Evolutionary conservation across 163 green algal genomes (phyloP).

Genomic region (Botryococcus braunii): DNA sequence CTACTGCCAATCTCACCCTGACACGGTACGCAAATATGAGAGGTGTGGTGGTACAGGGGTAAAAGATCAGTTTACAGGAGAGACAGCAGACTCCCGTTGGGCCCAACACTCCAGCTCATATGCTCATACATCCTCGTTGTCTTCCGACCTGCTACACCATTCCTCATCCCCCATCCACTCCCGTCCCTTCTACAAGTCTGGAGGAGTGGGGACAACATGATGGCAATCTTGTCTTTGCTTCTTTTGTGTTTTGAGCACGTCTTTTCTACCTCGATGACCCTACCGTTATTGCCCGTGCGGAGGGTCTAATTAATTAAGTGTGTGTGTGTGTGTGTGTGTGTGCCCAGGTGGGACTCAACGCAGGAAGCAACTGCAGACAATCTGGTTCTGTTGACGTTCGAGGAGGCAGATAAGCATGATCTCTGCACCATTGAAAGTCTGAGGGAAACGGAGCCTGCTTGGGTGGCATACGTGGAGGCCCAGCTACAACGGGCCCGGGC

Average conservation of each 20-base stretch:
- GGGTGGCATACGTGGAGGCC: conserved; percentile 35
- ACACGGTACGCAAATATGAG: neutral
- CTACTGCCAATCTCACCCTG: conserved; percentile 32
- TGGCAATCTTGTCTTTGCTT: neutral
- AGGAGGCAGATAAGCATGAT: conserved; percentile 65
- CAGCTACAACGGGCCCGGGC: conserved; percentile 16
- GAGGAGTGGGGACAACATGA: neutral
- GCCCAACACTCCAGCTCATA: no score
- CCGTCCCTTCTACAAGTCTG: neutral
- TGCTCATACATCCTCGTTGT: no score
- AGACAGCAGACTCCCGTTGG: neutral
- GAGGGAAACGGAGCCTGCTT: conserved; percentile 27
- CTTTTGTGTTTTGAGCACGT: neutral
- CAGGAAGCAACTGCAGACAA: conserved; percentile 71
- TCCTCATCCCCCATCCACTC: neutral
- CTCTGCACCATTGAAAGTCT: conserved; percentile 17
- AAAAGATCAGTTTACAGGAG: neutral
- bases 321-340: neutral
- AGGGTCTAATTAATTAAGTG: neutral
- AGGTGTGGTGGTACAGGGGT: neutral
- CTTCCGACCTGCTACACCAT: no score
- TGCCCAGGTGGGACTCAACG: conserved; percentile 41
- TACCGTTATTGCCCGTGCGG: neutral
- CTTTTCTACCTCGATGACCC: neutral
- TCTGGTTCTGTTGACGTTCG: conserved; percentile 65